A percentile compares a stretch with the other conserved stretches of the same genome.
These are phyloP conservation scores for Solanum microdontum DNA, from an alignment of 257 asterid genomes.

Conservation along the genomic window DNA sequence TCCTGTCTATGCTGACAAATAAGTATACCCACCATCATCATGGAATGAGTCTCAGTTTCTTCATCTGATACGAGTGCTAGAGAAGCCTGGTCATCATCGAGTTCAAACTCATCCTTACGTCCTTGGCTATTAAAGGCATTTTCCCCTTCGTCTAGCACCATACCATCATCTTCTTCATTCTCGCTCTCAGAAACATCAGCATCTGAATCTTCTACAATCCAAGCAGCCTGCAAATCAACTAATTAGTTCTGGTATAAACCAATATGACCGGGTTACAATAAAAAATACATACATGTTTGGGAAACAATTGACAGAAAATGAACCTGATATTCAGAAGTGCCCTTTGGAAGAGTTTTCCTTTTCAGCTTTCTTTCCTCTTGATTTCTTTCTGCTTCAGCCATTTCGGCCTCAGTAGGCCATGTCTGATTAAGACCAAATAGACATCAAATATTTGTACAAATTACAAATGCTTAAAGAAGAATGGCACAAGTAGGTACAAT, in stretches of 20 bases:
- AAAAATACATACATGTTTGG: background rate
- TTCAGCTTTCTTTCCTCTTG: constrained; percentile 44
- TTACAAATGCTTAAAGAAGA: background rate
- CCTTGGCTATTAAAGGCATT: constrained; percentile 27
- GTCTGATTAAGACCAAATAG: constrained; percentile 41
- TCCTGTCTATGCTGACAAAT: background rate
- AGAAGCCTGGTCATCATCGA: constrained; percentile 73
- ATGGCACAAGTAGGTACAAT: background rate
- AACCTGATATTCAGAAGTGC: constrained; percentile 95
- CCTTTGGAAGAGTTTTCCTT: constrained; percentile 60
- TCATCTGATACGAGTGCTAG: constrained; percentile 66
- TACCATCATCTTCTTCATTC: constrained; percentile 59
- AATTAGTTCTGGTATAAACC: background rate
- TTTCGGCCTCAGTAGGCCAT: constrained; percentile 96
- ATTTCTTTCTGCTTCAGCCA: constrained; percentile 73
- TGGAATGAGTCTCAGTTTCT: constrained; percentile 68
- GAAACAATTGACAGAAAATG: background rate
- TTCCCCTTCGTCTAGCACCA: constrained; percentile 69
- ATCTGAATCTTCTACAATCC: constrained; percentile 84
- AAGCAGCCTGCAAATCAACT: constrained; percentile 65
- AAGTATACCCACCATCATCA: constrained; percentile 60
- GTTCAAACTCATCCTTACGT: constrained; percentile 34
- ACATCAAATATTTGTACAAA: background rate
- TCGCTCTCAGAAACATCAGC: constrained; percentile 52
- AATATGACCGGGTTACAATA: background rate